Evolutionary conservation across 768 basidiomycete genomes (phyloP).

Genomic region (Lactarius indigo): DNA sequence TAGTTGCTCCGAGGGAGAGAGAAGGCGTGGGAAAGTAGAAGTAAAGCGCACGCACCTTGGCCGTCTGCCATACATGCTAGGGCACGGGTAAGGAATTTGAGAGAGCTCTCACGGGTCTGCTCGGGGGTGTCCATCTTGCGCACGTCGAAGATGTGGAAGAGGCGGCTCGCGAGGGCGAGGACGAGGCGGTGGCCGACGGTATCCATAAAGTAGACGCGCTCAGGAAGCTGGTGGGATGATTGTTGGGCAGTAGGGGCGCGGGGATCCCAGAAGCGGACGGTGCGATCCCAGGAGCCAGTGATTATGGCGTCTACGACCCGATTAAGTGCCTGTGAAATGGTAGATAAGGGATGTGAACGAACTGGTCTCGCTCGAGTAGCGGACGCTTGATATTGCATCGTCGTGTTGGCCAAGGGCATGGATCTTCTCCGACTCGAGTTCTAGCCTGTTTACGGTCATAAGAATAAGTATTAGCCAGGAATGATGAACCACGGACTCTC

Average conservation of each 20-base stretch:
- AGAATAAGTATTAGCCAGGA: not conserved
- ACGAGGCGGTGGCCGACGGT: slow-evolving; percentile 76
- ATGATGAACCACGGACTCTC: slow-evolving; percentile 57
- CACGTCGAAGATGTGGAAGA: slow-evolving; percentile 87
- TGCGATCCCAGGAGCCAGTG: slow-evolving; percentile 91
- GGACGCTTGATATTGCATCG: slow-evolving; percentile 75
- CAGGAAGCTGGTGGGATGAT: slow-evolving; percentile 64
- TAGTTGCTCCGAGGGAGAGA: not conserved
- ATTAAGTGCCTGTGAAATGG: not conserved
- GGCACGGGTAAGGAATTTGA: slow-evolving; percentile 93
- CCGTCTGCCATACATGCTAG: slow-evolving; percentile 92
- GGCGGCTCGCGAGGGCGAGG: slow-evolving; percentile 87
- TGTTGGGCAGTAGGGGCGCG: slow-evolving; percentile 55
- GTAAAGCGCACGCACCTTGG: slow-evolving; percentile 55
- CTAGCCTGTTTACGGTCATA: slow-evolving; percentile 52
- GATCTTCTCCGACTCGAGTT: slow-evolving; percentile 69
- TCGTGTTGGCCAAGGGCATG: slow-evolving; percentile 76
- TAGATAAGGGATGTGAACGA: slow-evolving; percentile 28
- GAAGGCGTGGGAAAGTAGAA: slow-evolving; percentile 2
- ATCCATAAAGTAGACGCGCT: slow-evolving; percentile 84
- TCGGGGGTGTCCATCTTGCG: slow-evolving; percentile 70
- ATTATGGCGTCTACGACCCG: slow-evolving; percentile 57
- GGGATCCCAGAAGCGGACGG: slow-evolving; percentile 85
- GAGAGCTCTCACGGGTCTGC: slow-evolving; percentile 84
- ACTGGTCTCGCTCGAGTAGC: slow-evolving; percentile 66